Conservation (phyloP, 2,329 filamentous ascomycete species). For the Colletotrichum phormii region DNA sequence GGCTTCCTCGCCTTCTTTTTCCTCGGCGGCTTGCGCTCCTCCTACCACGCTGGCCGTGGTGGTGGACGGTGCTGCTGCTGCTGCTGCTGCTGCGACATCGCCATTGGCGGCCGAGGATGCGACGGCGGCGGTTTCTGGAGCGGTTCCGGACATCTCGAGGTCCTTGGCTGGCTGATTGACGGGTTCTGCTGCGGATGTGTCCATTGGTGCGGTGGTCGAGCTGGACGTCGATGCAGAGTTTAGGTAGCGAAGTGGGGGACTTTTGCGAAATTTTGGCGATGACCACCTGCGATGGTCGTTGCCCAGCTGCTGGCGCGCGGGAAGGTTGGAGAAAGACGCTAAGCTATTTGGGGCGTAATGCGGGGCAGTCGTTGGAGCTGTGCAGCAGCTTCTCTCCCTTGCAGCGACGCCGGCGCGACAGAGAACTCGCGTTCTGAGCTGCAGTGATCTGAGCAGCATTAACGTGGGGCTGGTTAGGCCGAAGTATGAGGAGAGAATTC, state of each 20-base stretch:
- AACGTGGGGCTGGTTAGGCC: neutral
- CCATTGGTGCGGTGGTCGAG: slow-evolving; percentile 16
- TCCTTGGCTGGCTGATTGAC: slow-evolving; percentile 1
- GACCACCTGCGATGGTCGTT: slow-evolving; percentile 14
- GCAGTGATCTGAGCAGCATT: slow-evolving; percentile 3
- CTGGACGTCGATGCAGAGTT: slow-evolving; percentile 9
- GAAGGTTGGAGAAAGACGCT: slow-evolving; percentile 9
- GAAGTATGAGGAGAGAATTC: neutral
- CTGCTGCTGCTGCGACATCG: neutral
- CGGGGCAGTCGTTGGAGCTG: slow-evolving; percentile 10
- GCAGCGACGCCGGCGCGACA: neutral
- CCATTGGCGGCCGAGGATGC: slow-evolving; percentile 11
- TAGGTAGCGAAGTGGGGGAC: slow-evolving; percentile 31
- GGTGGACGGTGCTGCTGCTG: neutral
- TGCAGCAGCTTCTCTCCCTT: neutral
- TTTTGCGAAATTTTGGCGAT: slow-evolving; percentile 34
- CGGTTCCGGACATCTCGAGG: slow-evolving; percentile 10
- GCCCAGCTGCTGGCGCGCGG: neutral
- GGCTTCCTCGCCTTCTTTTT: slow-evolving; percentile 1
- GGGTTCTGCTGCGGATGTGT: neutral
- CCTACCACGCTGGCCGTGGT: neutral
- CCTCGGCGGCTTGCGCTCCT: slow-evolving; percentile 16
- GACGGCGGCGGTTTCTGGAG: neutral
- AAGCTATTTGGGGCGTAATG: neutral
- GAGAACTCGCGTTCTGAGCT: slow-evolving; percentile 22